These are phyloP conservation scores for Diaporthe ampelina DNA, from an alignment of 2,329 filamentous ascomycete species.

Conservation along the genomic window DNA sequence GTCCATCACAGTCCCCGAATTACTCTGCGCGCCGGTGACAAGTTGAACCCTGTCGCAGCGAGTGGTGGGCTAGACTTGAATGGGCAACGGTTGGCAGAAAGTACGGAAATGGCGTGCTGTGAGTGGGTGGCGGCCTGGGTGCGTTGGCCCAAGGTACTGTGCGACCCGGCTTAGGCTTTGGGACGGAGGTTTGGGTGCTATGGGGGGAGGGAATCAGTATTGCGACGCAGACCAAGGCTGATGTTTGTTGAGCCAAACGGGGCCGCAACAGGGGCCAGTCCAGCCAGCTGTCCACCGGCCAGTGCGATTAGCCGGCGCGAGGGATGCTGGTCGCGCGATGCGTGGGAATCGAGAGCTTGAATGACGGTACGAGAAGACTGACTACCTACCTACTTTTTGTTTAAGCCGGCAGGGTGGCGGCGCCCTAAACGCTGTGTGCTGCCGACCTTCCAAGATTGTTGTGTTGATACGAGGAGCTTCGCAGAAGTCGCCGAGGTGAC, in stretches of 20 bases:
- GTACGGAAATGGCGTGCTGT: conserved; percentile 36
- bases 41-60: conserved; percentile 39
- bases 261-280: neutral
- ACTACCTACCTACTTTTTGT: conserved; percentile 1
- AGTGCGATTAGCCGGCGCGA: conserved; percentile 8
- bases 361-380: conserved; percentile 1
- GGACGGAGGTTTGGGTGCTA: conserved; percentile 23
- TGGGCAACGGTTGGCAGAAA: conserved; percentile 24
- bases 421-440: conserved; percentile 13
- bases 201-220: neutral
- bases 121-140: conserved; percentile 35
- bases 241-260: conserved; percentile 21
- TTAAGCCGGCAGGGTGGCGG: conserved; percentile 17
- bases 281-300: conserved; percentile 10
- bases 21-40: conserved; percentile 36
- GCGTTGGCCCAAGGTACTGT: conserved; percentile 32
- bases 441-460: conserved; percentile 7
- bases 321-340: neutral
- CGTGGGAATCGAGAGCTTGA: neutral
- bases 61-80: conserved; percentile 38
- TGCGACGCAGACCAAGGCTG: conserved; percentile 25
- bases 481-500: conserved; percentile 35
- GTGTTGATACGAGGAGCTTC: conserved; percentile 34
- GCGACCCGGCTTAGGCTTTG: conserved; percentile 32
- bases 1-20: conserved; percentile 40